Evolutionary conservation across 2,329 filamentous ascomycete genomes (phyloP).

Genomic region (Cadophora malorum): DNA sequence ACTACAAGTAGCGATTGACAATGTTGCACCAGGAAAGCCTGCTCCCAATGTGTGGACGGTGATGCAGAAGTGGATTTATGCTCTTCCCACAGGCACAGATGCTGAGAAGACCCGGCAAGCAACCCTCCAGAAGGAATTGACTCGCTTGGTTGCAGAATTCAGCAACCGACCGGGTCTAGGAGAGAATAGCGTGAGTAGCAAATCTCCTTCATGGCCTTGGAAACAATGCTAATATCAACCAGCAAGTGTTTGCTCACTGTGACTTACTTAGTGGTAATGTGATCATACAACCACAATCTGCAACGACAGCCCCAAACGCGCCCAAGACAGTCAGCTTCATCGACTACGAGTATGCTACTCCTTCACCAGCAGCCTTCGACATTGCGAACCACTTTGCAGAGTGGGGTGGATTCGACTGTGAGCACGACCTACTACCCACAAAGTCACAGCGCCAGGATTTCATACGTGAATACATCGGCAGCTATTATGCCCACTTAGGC

Average conservation of each 20-base stretch:
- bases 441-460: conserved; percentile 79
- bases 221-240: conserved; percentile 36
- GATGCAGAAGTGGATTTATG: conserved; percentile 94
- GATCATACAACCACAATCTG: conserved; percentile 71
- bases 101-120: conserved; percentile 71
- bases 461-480: conserved; percentile 79
- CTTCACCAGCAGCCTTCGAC: conserved; percentile 93
- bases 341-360: conserved; percentile 97
- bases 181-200: conserved; percentile 68
- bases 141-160: conserved; percentile 71
- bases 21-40: conserved; percentile 69
- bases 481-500: conserved; percentile 67
- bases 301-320: conserved; percentile 43
- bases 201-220: background rate
- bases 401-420: conserved; percentile 97
- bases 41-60: conserved; percentile 93
- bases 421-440: conserved; percentile 83
- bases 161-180: conserved; percentile 81
- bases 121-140: conserved; percentile 75
- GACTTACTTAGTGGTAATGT: conserved; percentile 97
- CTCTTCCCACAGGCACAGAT: conserved; percentile 76
- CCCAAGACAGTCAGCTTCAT: conserved; percentile 79
- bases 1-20: conserved; percentile 54
- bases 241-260: conserved; percentile 94
- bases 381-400: conserved; percentile 98